These are phyloP conservation scores for Leishmania lainsoni DNA, from an alignment of 208 protist species.

Conservation along the genomic window DNA sequence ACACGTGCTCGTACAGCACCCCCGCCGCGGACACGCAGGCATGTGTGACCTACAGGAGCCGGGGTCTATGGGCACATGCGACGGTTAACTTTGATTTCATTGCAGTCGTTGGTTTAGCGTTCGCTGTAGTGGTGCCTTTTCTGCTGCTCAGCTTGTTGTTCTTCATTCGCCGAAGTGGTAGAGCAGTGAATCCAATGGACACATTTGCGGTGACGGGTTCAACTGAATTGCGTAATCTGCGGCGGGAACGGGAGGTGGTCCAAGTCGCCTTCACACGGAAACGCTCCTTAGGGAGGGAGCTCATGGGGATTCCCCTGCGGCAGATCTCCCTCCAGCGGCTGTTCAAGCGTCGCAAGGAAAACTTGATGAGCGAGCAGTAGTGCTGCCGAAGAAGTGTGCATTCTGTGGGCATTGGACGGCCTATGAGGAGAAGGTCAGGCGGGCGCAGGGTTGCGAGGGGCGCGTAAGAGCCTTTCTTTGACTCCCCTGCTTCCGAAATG, in stretches of 20 bases:
- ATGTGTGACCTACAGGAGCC: constrained; percentile 13
- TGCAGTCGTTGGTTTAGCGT: not conserved
- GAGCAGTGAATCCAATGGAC: not conserved
- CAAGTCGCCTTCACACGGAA: constrained; percentile 6
- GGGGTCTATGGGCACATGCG: too few species aligned
- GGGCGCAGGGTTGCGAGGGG: not conserved
- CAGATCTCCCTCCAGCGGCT: constrained; percentile 26
- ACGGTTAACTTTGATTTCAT: not conserved
- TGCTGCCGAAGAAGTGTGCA: not conserved
- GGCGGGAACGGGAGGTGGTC: constrained; percentile 8
- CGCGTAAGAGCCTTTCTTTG: too few species aligned
- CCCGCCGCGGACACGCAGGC: constrained; percentile 21
- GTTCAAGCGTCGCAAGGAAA: constrained; percentile 20
- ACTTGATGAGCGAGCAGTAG: not conserved
- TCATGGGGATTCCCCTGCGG: constrained; percentile 23
- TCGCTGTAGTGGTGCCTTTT: not conserved
- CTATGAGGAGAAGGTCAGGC: not conserved
- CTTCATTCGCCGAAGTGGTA: not conserved
- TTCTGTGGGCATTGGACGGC: not conserved
- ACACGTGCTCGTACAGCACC: constrained; percentile 41
- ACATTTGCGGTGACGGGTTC: not conserved
- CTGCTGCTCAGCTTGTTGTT: not conserved
- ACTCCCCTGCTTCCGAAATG: not conserved
- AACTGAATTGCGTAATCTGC: not conserved
- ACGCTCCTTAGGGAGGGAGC: not conserved